phyloP scores from a whole-genome alignment of 2,329 filamentous ascomycete species.

The Penicillium sp. region DNA sequence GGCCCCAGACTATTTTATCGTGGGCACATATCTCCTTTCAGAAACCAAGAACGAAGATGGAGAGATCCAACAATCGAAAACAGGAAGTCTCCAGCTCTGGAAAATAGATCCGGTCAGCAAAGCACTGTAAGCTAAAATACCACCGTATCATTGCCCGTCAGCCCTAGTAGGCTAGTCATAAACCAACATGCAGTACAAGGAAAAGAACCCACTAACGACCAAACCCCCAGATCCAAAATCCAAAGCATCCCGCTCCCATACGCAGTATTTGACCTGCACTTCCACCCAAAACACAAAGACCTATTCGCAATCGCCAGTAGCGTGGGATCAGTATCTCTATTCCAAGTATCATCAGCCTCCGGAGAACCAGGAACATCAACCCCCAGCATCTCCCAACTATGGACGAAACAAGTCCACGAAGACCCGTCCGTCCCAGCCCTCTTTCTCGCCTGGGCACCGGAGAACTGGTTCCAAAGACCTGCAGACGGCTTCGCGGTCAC shows the following conservation, averaged over 20 bases:
- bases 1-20: slow-evolving; percentile 62
- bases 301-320: slow-evolving; percentile 74
- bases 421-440: slow-evolving; percentile 61
- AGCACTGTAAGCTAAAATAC: slow-evolving; percentile 26
- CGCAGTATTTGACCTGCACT: slow-evolving; percentile 81
- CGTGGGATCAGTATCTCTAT: slow-evolving; percentile 50
- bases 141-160: not conserved
- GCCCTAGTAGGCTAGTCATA: no score
- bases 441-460: slow-evolving; percentile 69
- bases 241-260: slow-evolving; percentile 63
- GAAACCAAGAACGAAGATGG: slow-evolving; percentile 30
- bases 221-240: slow-evolving; percentile 48
- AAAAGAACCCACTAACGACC: slow-evolving; percentile 12
- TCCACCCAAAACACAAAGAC: slow-evolving; percentile 56
- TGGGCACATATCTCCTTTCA: slow-evolving; percentile 77
- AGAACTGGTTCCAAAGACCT: slow-evolving; percentile 24
- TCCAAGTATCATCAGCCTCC: slow-evolving; percentile 27
- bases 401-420: slow-evolving; percentile 50
- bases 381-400: slow-evolving; percentile 36
- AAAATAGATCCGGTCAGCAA: slow-evolving; percentile 42
- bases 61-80: slow-evolving; percentile 56
- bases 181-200: not conserved
- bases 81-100: slow-evolving; percentile 70
- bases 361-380: slow-evolving; percentile 3
- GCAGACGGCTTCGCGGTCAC: slow-evolving; percentile 62